Percentiles rank a stretch among this genome's conserved stretches.
Evolutionary conservation across 139 green algal species (phyloP).

Genomic region (Tetradesmus lagerheimii): DNA sequence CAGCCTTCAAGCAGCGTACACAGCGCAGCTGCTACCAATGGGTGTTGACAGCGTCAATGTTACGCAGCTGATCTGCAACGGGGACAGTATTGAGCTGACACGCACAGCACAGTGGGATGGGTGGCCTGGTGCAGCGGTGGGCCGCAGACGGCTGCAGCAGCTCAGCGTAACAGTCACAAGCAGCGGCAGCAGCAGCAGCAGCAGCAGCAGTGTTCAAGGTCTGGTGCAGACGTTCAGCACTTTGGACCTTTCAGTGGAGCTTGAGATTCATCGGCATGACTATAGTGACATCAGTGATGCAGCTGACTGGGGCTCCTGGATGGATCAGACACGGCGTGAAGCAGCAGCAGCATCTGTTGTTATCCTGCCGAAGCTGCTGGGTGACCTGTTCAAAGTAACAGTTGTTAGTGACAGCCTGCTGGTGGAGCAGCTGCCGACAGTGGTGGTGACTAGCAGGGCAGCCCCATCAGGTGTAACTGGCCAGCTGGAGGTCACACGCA

Average conservation of each 20-base stretch:
- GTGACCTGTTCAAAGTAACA: not conserved
- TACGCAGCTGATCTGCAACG: not conserved
- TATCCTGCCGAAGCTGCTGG: not conserved
- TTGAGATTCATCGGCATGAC: not conserved
- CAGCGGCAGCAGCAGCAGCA: not conserved
- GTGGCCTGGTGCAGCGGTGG: not conserved
- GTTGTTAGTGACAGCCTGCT: not conserved
- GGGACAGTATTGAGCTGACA: not conserved
- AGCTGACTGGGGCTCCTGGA: not conserved
- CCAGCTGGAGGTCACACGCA: not conserved
- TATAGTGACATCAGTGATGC: not conserved
- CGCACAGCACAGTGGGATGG: not conserved
- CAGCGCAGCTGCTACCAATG: not conserved
- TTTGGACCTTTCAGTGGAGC: not conserved
- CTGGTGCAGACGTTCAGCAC: not conserved
- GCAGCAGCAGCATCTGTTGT: not conserved
- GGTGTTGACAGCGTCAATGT: not conserved
- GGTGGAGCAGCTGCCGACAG: not conserved
- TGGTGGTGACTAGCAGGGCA: not conserved
- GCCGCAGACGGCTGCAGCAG: not conserved
- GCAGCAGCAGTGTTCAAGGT: no score
- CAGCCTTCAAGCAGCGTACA: slow-evolving; percentile 8
- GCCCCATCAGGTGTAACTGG: not conserved
- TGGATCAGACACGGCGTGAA: not conserved
- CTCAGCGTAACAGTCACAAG: not conserved